phyloP scores from a whole-genome alignment of 2,329 filamentous ascomycete species.

The Colletotrichum lindemuthianum region DNA sequence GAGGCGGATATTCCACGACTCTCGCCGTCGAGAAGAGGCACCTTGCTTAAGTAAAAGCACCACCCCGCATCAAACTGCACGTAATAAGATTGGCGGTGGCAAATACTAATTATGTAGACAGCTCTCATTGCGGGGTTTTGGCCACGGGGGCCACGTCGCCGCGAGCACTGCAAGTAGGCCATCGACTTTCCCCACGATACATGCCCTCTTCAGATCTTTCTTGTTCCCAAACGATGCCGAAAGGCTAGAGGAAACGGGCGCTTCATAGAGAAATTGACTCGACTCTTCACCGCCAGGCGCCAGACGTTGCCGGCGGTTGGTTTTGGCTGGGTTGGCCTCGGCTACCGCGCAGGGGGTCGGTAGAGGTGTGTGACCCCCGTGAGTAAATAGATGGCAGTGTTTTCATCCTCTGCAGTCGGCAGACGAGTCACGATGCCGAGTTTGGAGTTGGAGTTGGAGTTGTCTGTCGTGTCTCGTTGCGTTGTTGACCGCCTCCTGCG shows the following conservation, averaged over 20 bases:
- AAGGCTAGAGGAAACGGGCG: too few relatives aligned
- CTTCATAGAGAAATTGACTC: too few relatives aligned
- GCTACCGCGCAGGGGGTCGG: conserved; percentile 7
- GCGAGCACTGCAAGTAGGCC: background rate
- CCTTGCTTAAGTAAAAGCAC: conserved; percentile 4
- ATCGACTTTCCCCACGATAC: too few relatives aligned
- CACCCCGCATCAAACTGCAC: conserved; percentile 26
- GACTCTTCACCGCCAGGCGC: conserved; percentile 25
- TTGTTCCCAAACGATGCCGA: background rate
- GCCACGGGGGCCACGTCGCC: conserved; percentile 5
- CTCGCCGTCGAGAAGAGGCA: conserved; percentile 12
- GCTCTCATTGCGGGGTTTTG: background rate
- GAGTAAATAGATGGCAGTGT: background rate
- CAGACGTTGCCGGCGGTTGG: conserved; percentile 6
- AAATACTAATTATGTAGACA: too few relatives aligned
- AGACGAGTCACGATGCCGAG: conserved; percentile 4
- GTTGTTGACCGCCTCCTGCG: conserved; percentile 11
- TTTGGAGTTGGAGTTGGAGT: conserved; percentile 10
- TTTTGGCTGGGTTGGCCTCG: conserved; percentile 16
- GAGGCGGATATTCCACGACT: background rate
- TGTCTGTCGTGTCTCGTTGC: conserved; percentile 1
- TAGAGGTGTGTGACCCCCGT: background rate
- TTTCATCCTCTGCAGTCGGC: conserved; percentile 1
- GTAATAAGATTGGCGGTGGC: conserved; percentile 19
- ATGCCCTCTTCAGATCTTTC: background rate